Base-by-base conservation (phyloP, 768 basidiomycete species). In the Kwoniella dejecticola region DNA sequence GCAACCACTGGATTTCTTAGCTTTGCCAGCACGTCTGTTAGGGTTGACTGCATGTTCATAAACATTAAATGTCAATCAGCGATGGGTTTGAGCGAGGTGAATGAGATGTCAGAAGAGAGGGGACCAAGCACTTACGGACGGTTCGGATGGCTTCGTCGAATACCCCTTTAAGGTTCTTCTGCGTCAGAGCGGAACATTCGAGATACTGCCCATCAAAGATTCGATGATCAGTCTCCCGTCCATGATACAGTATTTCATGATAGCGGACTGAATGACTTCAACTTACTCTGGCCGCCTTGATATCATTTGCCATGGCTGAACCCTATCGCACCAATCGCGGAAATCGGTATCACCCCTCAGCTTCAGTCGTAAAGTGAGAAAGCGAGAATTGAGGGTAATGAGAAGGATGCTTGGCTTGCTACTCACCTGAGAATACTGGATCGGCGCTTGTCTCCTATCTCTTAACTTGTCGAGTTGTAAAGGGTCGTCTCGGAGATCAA, bases 401-500 rank as follows among this genome's bases (percentile, higher is more conserved):
- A 17, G 31, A n/a, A 44, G 8, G n/a, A n/a, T n/a, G n/a, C n/a
- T n/a, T 40, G 24, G 12, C 4, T 7, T 23, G 5, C 30, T 4
- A 63, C 69, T 44, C 38, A 73, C 72, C 49, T 67, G 67, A 8
- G 67, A 33, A 54, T 77, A 80, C 41, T 60, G 40, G 40, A 80
- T 76, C 0, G 79, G 78, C 15, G 66, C 52, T 47, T 74, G 74
- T 47, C 77, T 58, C 29, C 77, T 63, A 54, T 80, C 78, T 26
- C 75, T 63, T 62, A 80, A 61, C 59, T 75, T 78, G 21, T 70
- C 66, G 2, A 87, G 82, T n/a, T 91, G 91, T 67, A 88, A 85
- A 24, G 89, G 87, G 80, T 97, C 92, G 54, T 84, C 80, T 29
- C 95, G 87, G 30, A 98, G 83, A 81, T 99, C 95, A 24, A 84